Evolutionary conservation across 371 early-diverging fungal species (phyloP), one percentile per base, ranked within the genome.

Genomic region (Encephalitozoon intestinalis): DNA sequence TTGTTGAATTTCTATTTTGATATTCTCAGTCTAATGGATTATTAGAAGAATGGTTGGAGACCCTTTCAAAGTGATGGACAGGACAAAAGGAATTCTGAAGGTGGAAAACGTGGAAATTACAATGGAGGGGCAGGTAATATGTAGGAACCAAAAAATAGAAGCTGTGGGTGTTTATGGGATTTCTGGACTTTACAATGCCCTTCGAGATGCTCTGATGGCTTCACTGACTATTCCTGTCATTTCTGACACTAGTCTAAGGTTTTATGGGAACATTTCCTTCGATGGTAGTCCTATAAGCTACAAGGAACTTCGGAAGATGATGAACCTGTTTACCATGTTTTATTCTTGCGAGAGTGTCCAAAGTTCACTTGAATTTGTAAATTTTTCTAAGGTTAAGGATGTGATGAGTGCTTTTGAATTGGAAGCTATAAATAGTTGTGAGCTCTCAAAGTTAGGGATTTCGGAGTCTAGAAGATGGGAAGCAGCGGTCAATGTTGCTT

Each of bases 401-500:
- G 6, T 58, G 5, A 58, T 58, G n/a, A 34, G 34, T 21, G 18
- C 18, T 15, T 58, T 58, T 58, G 58, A 58, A 34, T 37, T 58
- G 30, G 37, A 30, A 34, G 15, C 6, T 0, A 30, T 58, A 0
- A 11, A 34, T 3, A 37, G 34, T 3, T 12, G 11, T 7, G 9
- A 31, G 9, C 30, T 58, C 30, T 58, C 58, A 15, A 21, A 34
- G 21, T 21, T 58, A 58, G n/a, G 34, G 2, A 21, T 58, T 34
- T 58, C 58, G 2, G 58, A 58, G 58, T 58, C 58, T 21, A 58
- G 58, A 31, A 18, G 30, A 15, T 58, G 58, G 58, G 58, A 58
- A 15, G 37, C 58, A 1, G 58, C 58, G 4, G 34, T 34, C 11
- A 58, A 21, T 58, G n/a, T 34, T 5, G 58, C 58, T n/a, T 58